Conservation (phyloP, 208 protist genomes). For the Strigomonas galati region DNA sequence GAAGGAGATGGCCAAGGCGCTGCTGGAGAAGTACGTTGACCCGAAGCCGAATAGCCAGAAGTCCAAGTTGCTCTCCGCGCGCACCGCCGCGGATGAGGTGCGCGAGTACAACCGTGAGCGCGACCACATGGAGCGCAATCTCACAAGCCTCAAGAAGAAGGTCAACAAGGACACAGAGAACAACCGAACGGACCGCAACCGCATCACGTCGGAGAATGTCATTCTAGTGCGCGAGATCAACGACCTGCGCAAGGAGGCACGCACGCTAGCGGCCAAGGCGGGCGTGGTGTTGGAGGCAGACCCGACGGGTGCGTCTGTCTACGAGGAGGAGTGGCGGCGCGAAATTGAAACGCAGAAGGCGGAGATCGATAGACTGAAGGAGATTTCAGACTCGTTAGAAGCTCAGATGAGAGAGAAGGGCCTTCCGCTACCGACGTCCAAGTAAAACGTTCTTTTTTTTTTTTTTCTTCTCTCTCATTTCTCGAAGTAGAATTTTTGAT, state of each 20-base stretch:
- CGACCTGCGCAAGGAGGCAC: conserved; percentile 94
- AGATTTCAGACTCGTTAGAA: conserved; percentile 64
- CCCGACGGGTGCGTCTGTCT: conserved; percentile 46
- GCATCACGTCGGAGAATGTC: conserved; percentile 96
- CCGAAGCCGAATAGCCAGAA: conserved; percentile 22
- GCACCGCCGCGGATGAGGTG: conserved; percentile 88
- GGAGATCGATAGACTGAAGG: conserved; percentile 77
- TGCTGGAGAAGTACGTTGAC: conserved; percentile 91
- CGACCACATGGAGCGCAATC: conserved; percentile 93
- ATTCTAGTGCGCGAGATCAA: conserved; percentile 96
- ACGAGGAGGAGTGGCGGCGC: conserved; percentile 60
- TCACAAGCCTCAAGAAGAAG: conserved; percentile 92
- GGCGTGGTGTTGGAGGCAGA: conserved; percentile 51
- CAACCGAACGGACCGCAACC: conserved; percentile 82
- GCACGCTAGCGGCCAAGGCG: conserved; percentile 69
- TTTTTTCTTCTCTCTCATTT: conserved; percentile 5
- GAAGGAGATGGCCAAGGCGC: conserved; percentile 90
- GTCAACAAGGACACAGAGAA: conserved; percentile 93
- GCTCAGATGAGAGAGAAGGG: conserved; percentile 55
- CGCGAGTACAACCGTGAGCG: conserved; percentile 95
- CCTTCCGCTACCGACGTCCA: conserved; percentile 46
- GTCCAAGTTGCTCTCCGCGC: conserved; percentile 51
- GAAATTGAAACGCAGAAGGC: conserved; percentile 88
- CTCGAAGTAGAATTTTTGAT: not conserved
- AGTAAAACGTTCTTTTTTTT: not conserved